Percentiles rank a stretch among this genome's conserved stretches.
These are phyloP conservation scores for Conoideocrella luteorostrata DNA, from an alignment of 2,329 filamentous ascomycete species.

Conservation along the genomic window DNA sequence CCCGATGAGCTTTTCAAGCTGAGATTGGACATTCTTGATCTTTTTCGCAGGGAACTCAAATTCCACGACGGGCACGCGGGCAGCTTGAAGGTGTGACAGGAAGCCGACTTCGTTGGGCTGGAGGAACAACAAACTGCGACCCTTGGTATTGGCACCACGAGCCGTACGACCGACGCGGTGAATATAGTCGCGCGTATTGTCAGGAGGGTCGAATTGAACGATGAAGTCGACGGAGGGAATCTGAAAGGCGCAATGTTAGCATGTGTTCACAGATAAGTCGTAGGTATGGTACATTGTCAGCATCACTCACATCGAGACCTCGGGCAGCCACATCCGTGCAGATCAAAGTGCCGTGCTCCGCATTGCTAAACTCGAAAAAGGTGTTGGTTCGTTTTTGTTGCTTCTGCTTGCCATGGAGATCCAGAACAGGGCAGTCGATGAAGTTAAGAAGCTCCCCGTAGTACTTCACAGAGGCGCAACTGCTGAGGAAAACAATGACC, in stretches of 20 bases:
- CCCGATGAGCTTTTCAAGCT: conserved; percentile 87
- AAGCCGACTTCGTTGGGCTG: conserved; percentile 91
- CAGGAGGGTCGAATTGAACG: conserved; percentile 89
- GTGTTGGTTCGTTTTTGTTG: conserved; percentile 98
- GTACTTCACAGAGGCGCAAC: conserved; percentile 91
- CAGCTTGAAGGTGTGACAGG: conserved; percentile 82
- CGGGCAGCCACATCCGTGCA: conserved; percentile 95
- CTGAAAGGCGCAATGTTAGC: conserved; percentile 26
- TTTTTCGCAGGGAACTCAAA: conserved; percentile 93
- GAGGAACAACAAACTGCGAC: conserved; percentile 86
- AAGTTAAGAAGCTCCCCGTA: conserved; percentile 94
- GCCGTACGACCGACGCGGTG: conserved; percentile 95
- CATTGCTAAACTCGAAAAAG: conserved; percentile 85
- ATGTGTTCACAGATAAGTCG: no score
- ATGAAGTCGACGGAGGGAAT: conserved; percentile 96
- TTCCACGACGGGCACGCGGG: conserved; percentile 87
- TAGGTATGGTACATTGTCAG: neutral
- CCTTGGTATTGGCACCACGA: conserved; percentile 74
- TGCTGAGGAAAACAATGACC: conserved; percentile 94
- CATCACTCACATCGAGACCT: conserved; percentile 68
- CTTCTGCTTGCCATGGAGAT: conserved; percentile 92
- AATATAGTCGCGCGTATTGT: conserved; percentile 86
- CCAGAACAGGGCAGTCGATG: conserved; percentile 85
- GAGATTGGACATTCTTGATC: conserved; percentile 82
- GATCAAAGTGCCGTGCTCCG: conserved; percentile 79